phyloP scores from a whole-genome alignment of 2,329 filamentous ascomycete genomes.

The Alternaria dauci region DNA sequence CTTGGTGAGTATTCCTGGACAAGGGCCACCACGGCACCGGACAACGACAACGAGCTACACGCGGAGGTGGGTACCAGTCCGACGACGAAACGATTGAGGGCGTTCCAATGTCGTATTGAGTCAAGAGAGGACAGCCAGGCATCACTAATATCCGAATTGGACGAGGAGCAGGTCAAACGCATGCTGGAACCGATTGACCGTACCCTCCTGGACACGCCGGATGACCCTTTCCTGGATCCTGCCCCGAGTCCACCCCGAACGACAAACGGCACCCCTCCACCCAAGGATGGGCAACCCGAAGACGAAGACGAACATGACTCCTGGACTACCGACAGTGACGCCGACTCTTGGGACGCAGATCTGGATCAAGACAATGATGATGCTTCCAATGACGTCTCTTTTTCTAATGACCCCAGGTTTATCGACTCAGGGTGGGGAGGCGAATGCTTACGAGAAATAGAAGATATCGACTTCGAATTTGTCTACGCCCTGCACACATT shows the following conservation, averaged over 20 bases:
- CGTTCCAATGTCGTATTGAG: constrained; percentile 33
- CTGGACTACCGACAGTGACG: constrained; percentile 52
- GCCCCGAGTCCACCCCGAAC: constrained; percentile 7
- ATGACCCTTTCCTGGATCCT: constrained; percentile 26
- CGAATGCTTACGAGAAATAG: constrained; percentile 89
- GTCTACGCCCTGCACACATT: constrained; percentile 98
- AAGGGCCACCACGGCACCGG: constrained; percentile 25
- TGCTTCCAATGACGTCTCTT: constrained; percentile 68
- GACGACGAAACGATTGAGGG: constrained; percentile 26
- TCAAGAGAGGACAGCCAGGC: constrained; percentile 41
- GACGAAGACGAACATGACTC: constrained; percentile 33
- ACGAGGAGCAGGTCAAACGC: constrained; percentile 48
- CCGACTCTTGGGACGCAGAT: constrained; percentile 48
- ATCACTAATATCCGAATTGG: constrained; percentile 43
- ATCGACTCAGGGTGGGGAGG: constrained; percentile 77
- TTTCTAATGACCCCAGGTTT: constrained; percentile 67
- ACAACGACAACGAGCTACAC: constrained; percentile 5
- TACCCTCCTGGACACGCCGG: constrained; percentile 37
- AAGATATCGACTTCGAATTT: constrained; percentile 99
- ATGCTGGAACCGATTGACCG: constrained; percentile 55
- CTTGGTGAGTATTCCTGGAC: constrained; percentile 58
- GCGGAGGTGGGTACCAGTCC: constrained; percentile 28
- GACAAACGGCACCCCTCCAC: constrained; percentile 23
- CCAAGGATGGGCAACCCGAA: constrained; percentile 5
- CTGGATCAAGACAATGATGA: constrained; percentile 56